Evolutionary conservation across 2,329 filamentous ascomycete species (phyloP).

Genomic region (Pyrenophora seminiperda): DNA sequence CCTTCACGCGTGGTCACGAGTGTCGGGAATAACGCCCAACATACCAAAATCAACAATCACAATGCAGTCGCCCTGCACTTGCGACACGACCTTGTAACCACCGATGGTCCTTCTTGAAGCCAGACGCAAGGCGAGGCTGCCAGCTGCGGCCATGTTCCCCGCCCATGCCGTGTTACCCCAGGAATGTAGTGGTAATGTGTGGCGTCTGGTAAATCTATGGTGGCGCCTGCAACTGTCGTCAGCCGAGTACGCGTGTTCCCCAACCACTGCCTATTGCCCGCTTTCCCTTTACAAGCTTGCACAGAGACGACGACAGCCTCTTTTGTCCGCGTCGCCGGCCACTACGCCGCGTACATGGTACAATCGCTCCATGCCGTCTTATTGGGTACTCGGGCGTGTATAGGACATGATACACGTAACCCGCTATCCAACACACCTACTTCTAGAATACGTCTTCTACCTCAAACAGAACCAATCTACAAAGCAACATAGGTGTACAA

Average conservation of each 20-base stretch:
- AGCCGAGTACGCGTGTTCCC: slow-evolving; percentile 2
- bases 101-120: background rate
- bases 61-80: no score
- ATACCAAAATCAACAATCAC: no score
- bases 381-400: no score
- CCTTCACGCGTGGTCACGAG: background rate
- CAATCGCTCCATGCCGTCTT: no score
- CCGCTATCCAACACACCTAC: no score
- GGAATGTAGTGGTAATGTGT: slow-evolving; percentile 1
- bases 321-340: background rate
- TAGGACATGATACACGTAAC: no score
- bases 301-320: background rate
- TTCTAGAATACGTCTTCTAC: no score
- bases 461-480: no score
- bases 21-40: background rate
- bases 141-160: background rate
- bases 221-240: background rate
- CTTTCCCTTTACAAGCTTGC: background rate
- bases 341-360: background rate
- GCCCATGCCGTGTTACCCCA: slow-evolving; percentile 2
- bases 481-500: no score
- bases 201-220: slow-evolving; percentile 1
- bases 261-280: background rate
- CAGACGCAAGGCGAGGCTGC: background rate
- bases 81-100: no score